Percentiles rank a stretch among this genome's conserved stretches.
Conservation (phyloP, 2,329 filamentous ascomycete species). For the Cytospora chrysosperma region DNA sequence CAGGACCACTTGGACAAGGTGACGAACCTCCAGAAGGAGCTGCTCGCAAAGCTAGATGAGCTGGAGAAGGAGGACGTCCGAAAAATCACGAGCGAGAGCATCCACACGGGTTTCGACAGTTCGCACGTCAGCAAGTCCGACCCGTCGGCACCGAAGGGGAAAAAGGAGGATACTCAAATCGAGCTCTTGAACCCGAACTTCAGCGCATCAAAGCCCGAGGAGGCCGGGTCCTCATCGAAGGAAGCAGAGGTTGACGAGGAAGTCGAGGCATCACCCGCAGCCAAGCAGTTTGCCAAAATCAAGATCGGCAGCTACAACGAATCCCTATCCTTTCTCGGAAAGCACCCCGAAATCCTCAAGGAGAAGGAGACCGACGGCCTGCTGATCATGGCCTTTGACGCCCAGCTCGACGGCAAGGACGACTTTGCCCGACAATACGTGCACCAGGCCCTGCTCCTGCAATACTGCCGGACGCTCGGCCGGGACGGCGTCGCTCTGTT, state of each 20-base stretch:
- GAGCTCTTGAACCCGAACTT: constrained; percentile 75
- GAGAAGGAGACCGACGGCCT: constrained; percentile 90
- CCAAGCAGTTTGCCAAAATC: constrained; percentile 80
- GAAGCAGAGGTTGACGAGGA: constrained; percentile 65
- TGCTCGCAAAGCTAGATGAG: constrained; percentile 71
- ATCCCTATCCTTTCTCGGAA: constrained; percentile 73
- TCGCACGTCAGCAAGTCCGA: constrained; percentile 71
- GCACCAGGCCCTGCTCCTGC: constrained; percentile 86
- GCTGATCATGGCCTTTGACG: constrained; percentile 87
- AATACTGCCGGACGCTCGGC: constrained; percentile 91
- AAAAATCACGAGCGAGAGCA: constrained; percentile 91
- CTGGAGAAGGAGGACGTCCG: constrained; percentile 80
- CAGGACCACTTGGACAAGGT: constrained; percentile 76
- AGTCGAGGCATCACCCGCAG: constrained; percentile 73
- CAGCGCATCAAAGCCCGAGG: constrained; percentile 29
- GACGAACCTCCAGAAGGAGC: constrained; percentile 70
- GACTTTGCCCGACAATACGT: constrained; percentile 84
- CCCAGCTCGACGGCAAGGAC: constrained; percentile 72
- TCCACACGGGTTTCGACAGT: constrained; percentile 88
- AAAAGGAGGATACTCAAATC: constrained; percentile 52
- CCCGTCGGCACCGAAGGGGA: constrained; percentile 38
- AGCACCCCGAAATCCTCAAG: constrained; percentile 73
- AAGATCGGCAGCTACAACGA: constrained; percentile 70
- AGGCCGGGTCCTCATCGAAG: constrained; percentile 26
- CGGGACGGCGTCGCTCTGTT: constrained; percentile 86